phyloP scores from a whole-genome alignment of 2,329 filamentous ascomycete species.

The Calonectria pauciramosa region DNA sequence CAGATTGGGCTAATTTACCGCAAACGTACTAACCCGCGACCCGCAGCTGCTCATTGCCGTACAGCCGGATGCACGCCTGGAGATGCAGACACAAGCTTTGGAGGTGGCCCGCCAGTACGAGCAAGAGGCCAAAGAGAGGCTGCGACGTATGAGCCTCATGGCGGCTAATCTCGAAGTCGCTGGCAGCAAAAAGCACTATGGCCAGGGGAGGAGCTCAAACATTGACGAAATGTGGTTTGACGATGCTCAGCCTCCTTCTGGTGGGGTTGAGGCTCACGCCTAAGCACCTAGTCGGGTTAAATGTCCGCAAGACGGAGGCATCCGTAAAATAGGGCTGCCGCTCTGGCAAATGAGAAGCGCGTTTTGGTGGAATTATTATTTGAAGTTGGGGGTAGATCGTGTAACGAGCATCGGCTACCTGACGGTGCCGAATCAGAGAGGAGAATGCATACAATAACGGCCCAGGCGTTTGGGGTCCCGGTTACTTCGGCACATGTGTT shows the following conservation, averaged over 20 bases:
- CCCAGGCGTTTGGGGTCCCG: conserved; percentile 43
- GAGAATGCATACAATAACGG: conserved; percentile 31
- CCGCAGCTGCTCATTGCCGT: conserved; percentile 79
- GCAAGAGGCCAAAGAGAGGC: conserved; percentile 79
- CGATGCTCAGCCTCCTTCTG: conserved; percentile 35
- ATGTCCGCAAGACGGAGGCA: conserved; percentile 8
- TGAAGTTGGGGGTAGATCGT: not conserved
- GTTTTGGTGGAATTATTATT: conserved; percentile 19
- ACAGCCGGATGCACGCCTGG: conserved; percentile 73
- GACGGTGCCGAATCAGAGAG: conserved; percentile 23
- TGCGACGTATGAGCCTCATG: conserved; percentile 82
- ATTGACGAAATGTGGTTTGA: conserved; percentile 54
- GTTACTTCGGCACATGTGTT: conserved; percentile 38
- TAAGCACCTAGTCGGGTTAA: not conserved
- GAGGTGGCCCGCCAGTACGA: conserved; percentile 79
- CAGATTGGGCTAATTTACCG: not conserved
- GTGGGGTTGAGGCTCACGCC: conserved; percentile 27
- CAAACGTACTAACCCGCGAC: conserved; percentile 27
- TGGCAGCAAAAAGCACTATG: conserved; percentile 39
- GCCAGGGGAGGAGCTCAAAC: conserved; percentile 14
- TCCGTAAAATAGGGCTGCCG: not conserved
- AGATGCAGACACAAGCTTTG: conserved; percentile 79
- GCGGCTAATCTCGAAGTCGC: conserved; percentile 80
- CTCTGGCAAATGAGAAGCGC: conserved; percentile 1
- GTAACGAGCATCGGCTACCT: not conserved